Conservation (phyloP, 1,284 basidiomycete species). For the Mrakiaceae sp. region DNA sequence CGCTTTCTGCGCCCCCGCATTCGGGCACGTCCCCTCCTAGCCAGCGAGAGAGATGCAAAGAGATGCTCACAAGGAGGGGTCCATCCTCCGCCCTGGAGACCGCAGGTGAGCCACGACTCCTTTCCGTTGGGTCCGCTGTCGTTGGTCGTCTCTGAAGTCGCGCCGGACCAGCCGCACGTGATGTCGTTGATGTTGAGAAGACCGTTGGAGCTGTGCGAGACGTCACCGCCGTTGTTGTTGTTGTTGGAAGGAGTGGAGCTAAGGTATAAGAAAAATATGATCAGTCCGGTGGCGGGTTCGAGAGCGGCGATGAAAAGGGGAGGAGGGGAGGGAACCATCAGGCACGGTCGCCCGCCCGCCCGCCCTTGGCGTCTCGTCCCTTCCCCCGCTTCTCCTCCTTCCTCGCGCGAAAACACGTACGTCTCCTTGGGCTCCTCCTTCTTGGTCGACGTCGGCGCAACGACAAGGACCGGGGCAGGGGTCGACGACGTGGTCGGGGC, state of each 20-base stretch:
- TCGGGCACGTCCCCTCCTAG: too few relatives aligned
- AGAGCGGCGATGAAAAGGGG: neutral
- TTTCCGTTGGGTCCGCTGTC: conserved; percentile 14
- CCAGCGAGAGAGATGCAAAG: neutral
- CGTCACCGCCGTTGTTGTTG: neutral
- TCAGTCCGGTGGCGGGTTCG: neutral
- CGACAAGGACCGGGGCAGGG: neutral
- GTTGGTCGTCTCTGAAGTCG: neutral
- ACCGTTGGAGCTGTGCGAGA: neutral
- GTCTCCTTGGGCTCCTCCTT: neutral
- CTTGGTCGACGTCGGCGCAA: neutral
- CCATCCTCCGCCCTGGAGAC: conserved; percentile 42
- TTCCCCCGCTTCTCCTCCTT: neutral
- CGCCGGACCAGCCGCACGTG: conserved; percentile 15
- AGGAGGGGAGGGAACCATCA: neutral
- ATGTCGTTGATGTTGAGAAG: conserved; percentile 18
- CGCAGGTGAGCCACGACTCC: conserved; percentile 5
- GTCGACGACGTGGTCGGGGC: neutral
- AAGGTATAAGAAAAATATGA: neutral
- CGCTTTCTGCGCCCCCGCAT: too few relatives aligned
- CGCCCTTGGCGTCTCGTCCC: neutral
- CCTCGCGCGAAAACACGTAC: neutral
- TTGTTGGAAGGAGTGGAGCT: neutral
- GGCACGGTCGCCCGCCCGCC: neutral
- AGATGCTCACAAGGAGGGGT: conserved; percentile 39